These are phyloP conservation scores for Euphrasia confusa DNA, from an alignment of 257 asterid genomes.

Conservation along the genomic window DNA sequence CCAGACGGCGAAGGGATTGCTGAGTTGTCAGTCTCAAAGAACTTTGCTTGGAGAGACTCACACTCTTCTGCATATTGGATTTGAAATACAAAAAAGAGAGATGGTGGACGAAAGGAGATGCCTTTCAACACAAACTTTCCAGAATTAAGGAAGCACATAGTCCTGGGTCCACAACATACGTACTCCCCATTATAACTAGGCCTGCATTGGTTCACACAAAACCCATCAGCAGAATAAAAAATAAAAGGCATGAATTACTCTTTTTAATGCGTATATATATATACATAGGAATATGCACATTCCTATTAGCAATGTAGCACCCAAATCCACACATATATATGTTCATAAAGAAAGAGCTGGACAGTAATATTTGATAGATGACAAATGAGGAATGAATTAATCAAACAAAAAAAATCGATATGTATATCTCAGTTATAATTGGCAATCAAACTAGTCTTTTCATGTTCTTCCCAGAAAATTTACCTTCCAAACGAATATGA, in stretches of 20 bases:
- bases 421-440: neutral
- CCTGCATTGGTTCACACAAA: conserved; percentile 34
- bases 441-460: conserved; percentile 8
- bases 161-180: conserved; percentile 26
- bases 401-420: neutral
- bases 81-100: conserved; percentile 17
- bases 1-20: conserved; percentile 87
- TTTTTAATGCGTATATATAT: conserved; percentile 13
- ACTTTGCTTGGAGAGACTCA: conserved; percentile 58
- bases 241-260: neutral
- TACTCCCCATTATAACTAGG: conserved; percentile 24
- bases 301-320: neutral
- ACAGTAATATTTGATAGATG: neutral
- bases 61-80: conserved; percentile 66
- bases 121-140: conserved; percentile 27
- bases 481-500: too few relatives aligned
- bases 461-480: neutral
- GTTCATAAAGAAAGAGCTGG: neutral
- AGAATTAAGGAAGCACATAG: conserved; percentile 24
- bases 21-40: conserved; percentile 70
- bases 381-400: neutral
- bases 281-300: too few relatives aligned
- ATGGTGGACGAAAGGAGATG: conserved; percentile 21
- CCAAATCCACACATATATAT: neutral
- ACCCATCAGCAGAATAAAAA: conserved; percentile 20